Base-by-base conservation (phyloP, 331 rosid genomes). In the Malus hybrid region DNA sequence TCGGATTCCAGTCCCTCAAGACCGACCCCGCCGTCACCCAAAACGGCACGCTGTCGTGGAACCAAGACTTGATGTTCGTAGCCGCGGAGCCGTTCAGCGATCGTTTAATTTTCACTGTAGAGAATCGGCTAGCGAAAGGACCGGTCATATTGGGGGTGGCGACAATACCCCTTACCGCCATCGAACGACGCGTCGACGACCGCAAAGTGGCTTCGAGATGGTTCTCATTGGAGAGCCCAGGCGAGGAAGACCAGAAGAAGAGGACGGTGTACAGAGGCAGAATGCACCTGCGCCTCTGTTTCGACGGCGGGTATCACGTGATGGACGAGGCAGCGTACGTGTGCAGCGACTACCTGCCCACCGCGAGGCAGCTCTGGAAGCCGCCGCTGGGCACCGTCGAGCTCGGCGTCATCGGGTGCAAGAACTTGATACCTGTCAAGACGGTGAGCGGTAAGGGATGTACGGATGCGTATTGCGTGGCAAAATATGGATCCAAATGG, bases 231-330 rank as follows among this genome's bases (percentile, higher is more conserved):
- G 94, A 87, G 27, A 82, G 80, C 32, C 76, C 77, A 2, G 77
- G 16, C 20, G 36, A 59, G 19, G 78, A 77, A 0, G 87, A 42
- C 14, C 14, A 42, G 48, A 42, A 42, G 48, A 42, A 82, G 39
- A 87, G 84, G 71, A 70, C 69, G 6, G 4, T 22, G 20, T 88
- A 85, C 69, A 91, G 80, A 11, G 97, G 94, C 1, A 87, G 93
- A 63, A 20, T 90, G 75, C 97, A 87, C 46, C 62, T 94, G 12
- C 83, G 96, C 11, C 55, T 94, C 27, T 94, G 93, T 54, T 94
- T 88, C 10, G 98, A 94, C 15, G 98, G 98, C 0, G 98, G 98
- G 2, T 94, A 91, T 70, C 97, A 94, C 80, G 98, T 94, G 88
- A 90, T 91, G 97, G 95, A 94, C 36, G 98, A 94, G 83, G 84